These are phyloP conservation scores for Hymenoscyphus albidus DNA, from an alignment of 2,329 filamentous ascomycete genomes.

Conservation along the genomic window DNA sequence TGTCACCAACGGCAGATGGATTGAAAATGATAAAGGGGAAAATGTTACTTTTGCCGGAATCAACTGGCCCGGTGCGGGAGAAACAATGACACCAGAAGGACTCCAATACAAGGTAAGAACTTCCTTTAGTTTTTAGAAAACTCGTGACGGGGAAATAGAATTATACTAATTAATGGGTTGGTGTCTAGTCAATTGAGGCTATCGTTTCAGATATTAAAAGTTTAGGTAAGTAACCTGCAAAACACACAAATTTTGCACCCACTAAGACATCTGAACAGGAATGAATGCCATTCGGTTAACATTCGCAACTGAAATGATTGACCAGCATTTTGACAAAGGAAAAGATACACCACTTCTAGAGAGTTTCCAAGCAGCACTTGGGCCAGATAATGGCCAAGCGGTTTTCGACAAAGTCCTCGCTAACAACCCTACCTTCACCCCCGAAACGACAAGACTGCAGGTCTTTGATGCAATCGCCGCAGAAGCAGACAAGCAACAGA, in stretches of 20 bases:
- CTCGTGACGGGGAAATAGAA: background rate
- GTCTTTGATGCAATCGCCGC: slow-evolving; percentile 58
- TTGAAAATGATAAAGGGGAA: slow-evolving; percentile 37
- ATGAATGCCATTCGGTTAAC: slow-evolving; percentile 56
- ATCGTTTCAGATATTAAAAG: slow-evolving; percentile 53
- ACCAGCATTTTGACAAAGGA: slow-evolving; percentile 48
- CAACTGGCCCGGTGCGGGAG: slow-evolving; percentile 61
- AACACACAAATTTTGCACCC: background rate
- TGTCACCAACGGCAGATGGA: slow-evolving; percentile 37
- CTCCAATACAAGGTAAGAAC: slow-evolving; percentile 46
- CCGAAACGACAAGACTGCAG: slow-evolving; percentile 47
- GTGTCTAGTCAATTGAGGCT: slow-evolving; percentile 44
- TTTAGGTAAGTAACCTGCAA: slow-evolving; percentile 39
- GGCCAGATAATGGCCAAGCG: slow-evolving; percentile 48
- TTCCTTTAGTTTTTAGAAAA: background rate
- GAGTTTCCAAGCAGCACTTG: slow-evolving; percentile 44
- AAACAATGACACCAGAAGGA: slow-evolving; percentile 61
- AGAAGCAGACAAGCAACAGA: slow-evolving; percentile 49
- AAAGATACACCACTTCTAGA: slow-evolving; percentile 44
- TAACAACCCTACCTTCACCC: slow-evolving; percentile 53
- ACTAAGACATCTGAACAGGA: background rate
- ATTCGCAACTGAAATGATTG: slow-evolving; percentile 58
- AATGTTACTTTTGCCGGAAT: slow-evolving; percentile 50
- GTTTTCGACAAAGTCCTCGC: slow-evolving; percentile 48
- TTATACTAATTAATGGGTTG: background rate